Base-by-base conservation (phyloP, 495 filamentous ascomycete genomes). In the Melanomma pulvis-pyrius region DNA sequence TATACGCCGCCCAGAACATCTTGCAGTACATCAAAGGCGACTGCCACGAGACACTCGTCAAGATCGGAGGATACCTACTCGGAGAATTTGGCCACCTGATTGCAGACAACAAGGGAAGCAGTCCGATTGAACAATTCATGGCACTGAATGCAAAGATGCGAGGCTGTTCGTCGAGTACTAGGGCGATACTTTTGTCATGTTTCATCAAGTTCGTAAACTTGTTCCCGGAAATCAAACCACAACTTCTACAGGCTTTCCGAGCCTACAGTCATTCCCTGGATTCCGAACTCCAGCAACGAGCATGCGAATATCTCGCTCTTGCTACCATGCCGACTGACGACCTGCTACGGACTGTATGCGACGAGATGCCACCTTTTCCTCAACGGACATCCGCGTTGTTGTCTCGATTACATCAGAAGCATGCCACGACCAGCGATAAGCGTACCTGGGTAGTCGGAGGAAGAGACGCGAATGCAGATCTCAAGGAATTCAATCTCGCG, bases 361-460 rank as follows among this genome's bases (percentile, higher is more conserved):
- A 99, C 72, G 96, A 99, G 74, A 98, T 99, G 96, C 96, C 96
- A 15, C 93, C 96, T 0, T 99, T 98, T 80, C 96, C 96, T 0
- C 93, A 99, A 76, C 86, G 96, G 55, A 85, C 93, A 21, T 97
- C 93, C 3, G 94, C 94, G 1, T 80, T 99, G 28, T 79, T 99
- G 26, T 97, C 93, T 15, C 84, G 96, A 36, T 84, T 99, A 30
- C 94, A 98, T 75, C 90, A 94, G 78, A 96, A 93, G 77, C 92
- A 94, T 68, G 90, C 90, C 21, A 88, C 88, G 49, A 92, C 91
- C 2, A 93, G 88, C 71, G 96, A 98, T 75, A 96, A 92, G 78
- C 84, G 94, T 62, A 98, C 94, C 0, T 98, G 93, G 93, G 89
- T 96, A 25, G 90, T 98, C 34, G 92, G 92, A 50, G 93, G 92